Base-by-base conservation (phyloP, 192 early-diverging fungal genomes). In the Oehlia diaphana region DNA sequence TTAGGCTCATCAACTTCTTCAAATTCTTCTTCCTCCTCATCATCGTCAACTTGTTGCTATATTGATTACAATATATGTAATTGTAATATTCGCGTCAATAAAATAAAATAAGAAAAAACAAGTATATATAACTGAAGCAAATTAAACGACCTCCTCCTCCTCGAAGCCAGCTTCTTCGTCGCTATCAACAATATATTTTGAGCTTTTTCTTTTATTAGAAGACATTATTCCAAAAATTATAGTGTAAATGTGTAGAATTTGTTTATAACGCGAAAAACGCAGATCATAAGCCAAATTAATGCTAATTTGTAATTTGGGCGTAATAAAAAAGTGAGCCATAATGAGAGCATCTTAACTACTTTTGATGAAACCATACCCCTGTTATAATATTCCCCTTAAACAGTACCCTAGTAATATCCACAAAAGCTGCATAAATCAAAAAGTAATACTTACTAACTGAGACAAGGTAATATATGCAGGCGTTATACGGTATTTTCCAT, bases 181-280 rank as follows among this genome's bases (percentile, higher is more conserved):
- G 49, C 37, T 39, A 21, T 39, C n/a, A 31, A 47, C 70, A 39
- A 33, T 49, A 26, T 39, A 33, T 39, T 72, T 72, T n/a, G 35
- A 21, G 47, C 39, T 72, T 63, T 75, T 63, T 21, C 49, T 75
- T 63, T 58, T 75, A 23, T 14, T 21, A 65, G 64, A 65, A 65
- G 64, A 65, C 53, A 58, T 58, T 21, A 58, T 58, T 16, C 50
- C 49, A 50, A 10, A 50, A 58, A 19, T 58, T 58, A 58, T 21
- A 58, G 19, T 12, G 19, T n/a, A 21, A 21, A 58, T 42, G 39
- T 42, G 35, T 37, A 53, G 14, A 19, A 16, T 7, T 19, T 7
- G 53, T 21, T 58, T 58, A 58, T 16, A 21, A 58, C 53, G 53
- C 53, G 53, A 58, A 58, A 58, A 21, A 58, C 16, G 16, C 13